Evolutionary conservation across 1,139 yeast genomes (phyloP).

Genomic region (Meyerozyma guilliermondii): DNA sequence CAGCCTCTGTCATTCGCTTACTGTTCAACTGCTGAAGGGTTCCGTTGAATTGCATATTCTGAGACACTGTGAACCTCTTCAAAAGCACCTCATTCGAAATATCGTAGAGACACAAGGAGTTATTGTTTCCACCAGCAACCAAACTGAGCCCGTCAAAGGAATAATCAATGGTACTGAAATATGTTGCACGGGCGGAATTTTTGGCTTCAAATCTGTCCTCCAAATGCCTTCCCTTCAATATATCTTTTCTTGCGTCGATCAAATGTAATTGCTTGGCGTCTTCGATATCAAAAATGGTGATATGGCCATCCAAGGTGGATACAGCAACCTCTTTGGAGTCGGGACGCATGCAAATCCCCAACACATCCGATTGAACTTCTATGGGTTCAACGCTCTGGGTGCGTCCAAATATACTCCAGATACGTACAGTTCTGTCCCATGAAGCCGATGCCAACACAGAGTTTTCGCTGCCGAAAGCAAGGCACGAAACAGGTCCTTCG

Average conservation of each 20-base stretch:
- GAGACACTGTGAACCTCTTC: slow-evolving; percentile 76
- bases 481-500: slow-evolving; percentile 89
- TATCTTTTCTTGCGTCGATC: slow-evolving; percentile 83
- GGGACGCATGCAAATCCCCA: slow-evolving; percentile 80
- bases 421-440: slow-evolving; percentile 92
- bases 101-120: slow-evolving; percentile 87
- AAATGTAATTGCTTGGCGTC: slow-evolving; percentile 75
- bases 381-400: slow-evolving; percentile 87
- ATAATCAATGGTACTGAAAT: slow-evolving; percentile 75
- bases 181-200: slow-evolving; percentile 79
- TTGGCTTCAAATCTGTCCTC: slow-evolving; percentile 79
- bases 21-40: slow-evolving; percentile 78
- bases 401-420: slow-evolving; percentile 90
- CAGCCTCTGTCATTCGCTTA: slow-evolving; percentile 80
- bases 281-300: slow-evolving; percentile 78
- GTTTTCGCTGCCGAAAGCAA: slow-evolving; percentile 80
- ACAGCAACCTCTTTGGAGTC: slow-evolving; percentile 90
- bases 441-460: slow-evolving; percentile 84
- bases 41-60: slow-evolving; percentile 88
- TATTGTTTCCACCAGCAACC: slow-evolving; percentile 91
- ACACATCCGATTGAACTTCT: slow-evolving; percentile 79
- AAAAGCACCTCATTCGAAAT: slow-evolving; percentile 80
- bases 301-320: slow-evolving; percentile 83
- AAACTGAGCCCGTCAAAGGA: slow-evolving; percentile 86
- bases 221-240: slow-evolving; percentile 78